Conservation (phyloP, 1,284 basidiomycete genomes). For the Hemileia vastatrix region DNA sequence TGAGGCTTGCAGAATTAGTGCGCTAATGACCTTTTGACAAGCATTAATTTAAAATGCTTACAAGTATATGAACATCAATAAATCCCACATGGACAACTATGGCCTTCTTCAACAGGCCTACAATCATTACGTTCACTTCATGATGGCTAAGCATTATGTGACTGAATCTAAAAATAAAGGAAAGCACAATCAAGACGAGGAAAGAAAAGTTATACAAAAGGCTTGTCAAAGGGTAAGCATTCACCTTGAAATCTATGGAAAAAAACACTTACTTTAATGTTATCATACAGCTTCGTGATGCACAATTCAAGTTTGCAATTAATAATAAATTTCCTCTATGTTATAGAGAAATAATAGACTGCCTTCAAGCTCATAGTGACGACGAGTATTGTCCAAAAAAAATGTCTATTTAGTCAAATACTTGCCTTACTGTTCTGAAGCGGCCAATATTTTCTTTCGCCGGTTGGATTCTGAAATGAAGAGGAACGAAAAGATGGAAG, state of each 20-base stretch:
- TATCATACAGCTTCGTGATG: background rate
- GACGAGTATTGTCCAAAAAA: too few relatives aligned
- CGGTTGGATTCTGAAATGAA: too few relatives aligned
- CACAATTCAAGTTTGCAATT: background rate
- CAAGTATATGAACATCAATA: background rate
- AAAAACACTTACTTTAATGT: background rate
- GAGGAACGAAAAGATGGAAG: too few relatives aligned
- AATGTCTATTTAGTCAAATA: too few relatives aligned
- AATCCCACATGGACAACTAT: background rate
- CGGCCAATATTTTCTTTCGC: too few relatives aligned
- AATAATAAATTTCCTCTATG: background rate
- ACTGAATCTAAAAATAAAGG: background rate
- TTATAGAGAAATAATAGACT: background rate
- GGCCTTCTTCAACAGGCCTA: background rate
- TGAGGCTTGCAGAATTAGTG: background rate
- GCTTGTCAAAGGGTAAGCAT: background rate
- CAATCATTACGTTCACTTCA: constrained; percentile 4
- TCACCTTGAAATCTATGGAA: background rate
- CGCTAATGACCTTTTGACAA: background rate
- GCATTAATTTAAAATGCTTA: background rate
- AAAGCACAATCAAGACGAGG: background rate
- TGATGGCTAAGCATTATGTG: background rate
- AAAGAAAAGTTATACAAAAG: background rate
- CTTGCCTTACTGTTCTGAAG: too few relatives aligned
- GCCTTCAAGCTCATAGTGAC: background rate